These are phyloP conservation scores for Proliferodiscus dingleyae DNA, from an alignment of 2,329 filamentous ascomycete genomes.

Conservation along the genomic window DNA sequence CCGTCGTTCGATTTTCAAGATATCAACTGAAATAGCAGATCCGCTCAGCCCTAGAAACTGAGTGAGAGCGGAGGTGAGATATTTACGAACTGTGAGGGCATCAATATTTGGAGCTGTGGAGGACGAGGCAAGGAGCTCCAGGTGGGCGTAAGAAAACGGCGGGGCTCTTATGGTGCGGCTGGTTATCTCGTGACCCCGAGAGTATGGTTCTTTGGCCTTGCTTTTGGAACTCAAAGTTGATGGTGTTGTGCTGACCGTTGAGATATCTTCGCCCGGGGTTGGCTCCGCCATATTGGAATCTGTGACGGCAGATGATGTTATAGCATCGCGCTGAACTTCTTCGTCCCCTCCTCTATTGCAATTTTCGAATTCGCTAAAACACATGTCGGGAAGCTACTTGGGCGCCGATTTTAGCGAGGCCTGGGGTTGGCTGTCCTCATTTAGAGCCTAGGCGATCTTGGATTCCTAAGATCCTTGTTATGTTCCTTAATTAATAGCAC, in stretches of 20 bases:
- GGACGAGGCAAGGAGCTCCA: slow-evolving; percentile 41
- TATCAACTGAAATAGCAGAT: slow-evolving; percentile 61
- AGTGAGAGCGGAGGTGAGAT: slow-evolving; percentile 57
- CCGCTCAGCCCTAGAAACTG: slow-evolving; percentile 69
- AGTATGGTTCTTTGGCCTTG: slow-evolving; percentile 4
- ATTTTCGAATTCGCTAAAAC: no score
- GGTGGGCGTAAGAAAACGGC: slow-evolving; percentile 52
- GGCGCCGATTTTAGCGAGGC: no score
- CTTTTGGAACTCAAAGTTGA: slow-evolving; percentile 33
- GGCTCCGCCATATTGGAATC: no score
- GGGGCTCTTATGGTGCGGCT: slow-evolving; percentile 48
- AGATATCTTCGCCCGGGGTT: no score
- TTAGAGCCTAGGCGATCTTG: no score
- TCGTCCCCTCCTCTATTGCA: no score
- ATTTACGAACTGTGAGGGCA: slow-evolving; percentile 55
- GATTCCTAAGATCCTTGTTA: no score
- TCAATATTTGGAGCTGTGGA: slow-evolving; percentile 42
- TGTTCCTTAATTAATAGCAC: no score
- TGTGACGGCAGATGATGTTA: no score
- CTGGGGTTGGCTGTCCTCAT: no score
- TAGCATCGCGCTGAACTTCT: no score
- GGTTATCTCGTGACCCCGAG: slow-evolving; percentile 41
- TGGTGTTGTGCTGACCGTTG: slow-evolving; percentile 24
- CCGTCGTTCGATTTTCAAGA: slow-evolving; percentile 54
- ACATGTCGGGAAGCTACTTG: no score